Percentiles rank a stretch among this genome's conserved stretches.
Conservation (phyloP, 257 asterid genomes). For the Voacanga thouarsii region DNA sequence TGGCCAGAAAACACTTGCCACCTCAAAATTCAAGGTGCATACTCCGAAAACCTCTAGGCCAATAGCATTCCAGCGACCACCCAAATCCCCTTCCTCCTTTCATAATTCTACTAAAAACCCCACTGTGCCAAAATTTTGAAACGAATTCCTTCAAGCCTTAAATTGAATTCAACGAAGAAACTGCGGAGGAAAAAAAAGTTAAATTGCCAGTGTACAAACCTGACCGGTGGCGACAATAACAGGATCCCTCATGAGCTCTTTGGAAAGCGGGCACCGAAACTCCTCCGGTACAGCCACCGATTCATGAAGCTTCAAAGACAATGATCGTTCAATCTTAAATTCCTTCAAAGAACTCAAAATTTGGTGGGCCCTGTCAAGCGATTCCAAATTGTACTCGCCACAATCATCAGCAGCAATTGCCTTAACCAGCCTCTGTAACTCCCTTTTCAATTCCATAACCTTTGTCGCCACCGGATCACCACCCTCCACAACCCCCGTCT, state of each 20-base stretch:
- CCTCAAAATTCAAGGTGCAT: constrained; percentile 9
- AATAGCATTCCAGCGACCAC: neutral
- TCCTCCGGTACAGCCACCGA: constrained; percentile 67
- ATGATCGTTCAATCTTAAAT: constrained; percentile 42
- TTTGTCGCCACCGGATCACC: constrained; percentile 36
- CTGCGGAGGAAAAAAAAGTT: too few species aligned
- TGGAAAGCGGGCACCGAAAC: constrained; percentile 83
- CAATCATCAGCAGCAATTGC: constrained; percentile 54
- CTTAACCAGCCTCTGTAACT: constrained; percentile 58
- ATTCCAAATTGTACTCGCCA: constrained; percentile 39
- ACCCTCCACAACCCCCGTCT: constrained; percentile 56
- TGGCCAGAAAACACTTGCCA: neutral
- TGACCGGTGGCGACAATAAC: constrained; percentile 78
- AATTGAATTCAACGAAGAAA: neutral
- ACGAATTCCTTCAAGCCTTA: neutral
- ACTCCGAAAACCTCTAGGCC: neutral
- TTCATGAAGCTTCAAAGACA: constrained; percentile 12
- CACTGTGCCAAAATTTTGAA: neutral
- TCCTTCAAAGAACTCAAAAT: constrained; percentile 54
- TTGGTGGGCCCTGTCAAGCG: constrained; percentile 60
- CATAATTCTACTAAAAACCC: neutral
- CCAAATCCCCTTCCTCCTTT: neutral
- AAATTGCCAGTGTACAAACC: constrained; percentile 36
- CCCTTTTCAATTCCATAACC: constrained; percentile 63
- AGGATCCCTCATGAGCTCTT: constrained; percentile 85